A percentile compares a stretch with the other conserved stretches of the same genome.
phyloP scores from a whole-genome alignment of 2,329 filamentous ascomycete species.

The Stachybotrys chlorohalonatus region DNA sequence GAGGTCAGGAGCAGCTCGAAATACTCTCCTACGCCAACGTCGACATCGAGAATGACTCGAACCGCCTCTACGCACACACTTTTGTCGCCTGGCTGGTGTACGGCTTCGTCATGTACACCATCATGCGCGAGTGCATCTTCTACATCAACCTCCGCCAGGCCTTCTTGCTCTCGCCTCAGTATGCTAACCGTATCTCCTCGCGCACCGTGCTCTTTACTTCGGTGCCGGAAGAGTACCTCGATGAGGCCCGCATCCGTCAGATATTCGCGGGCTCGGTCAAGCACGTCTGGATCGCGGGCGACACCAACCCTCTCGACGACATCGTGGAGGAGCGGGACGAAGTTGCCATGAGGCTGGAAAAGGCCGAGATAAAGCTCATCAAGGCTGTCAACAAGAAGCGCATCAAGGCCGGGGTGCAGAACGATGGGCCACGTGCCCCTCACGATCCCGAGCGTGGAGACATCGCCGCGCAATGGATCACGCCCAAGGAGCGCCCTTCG shows the following conservation, averaged over 20 bases:
- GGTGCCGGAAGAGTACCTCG: slow-evolving; percentile 68
- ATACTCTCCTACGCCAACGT: slow-evolving; percentile 30
- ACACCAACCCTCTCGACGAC: slow-evolving; percentile 65
- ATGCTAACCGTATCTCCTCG: slow-evolving; percentile 77
- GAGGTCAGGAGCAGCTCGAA: slow-evolving; percentile 52
- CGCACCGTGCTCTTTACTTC: slow-evolving; percentile 89
- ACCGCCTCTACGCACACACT: slow-evolving; percentile 72
- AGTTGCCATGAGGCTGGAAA: slow-evolving; percentile 69
- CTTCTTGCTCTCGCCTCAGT: slow-evolving; percentile 77
- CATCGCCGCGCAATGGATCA: slow-evolving; percentile 58
- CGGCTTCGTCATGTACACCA: slow-evolving; percentile 77
- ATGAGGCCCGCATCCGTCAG: slow-evolving; percentile 60
- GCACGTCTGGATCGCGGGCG: slow-evolving; percentile 74
- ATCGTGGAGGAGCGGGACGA: slow-evolving; percentile 69
- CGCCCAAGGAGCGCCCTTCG: slow-evolving; percentile 57
- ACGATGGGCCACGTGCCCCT: slow-evolving; percentile 21
- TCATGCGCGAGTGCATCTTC: slow-evolving; percentile 84
- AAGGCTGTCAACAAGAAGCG: slow-evolving; percentile 40
- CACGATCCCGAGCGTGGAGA: slow-evolving; percentile 56
- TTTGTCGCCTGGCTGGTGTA: slow-evolving; percentile 77
- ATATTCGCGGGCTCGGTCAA: slow-evolving; percentile 75
- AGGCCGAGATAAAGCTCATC: slow-evolving; percentile 74
- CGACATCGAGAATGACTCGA: slow-evolving; percentile 44
- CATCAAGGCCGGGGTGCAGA: slow-evolving; percentile 12
- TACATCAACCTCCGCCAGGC: slow-evolving; percentile 92